Evolutionary conservation across 495 filamentous ascomycete species (phyloP), one percentile per base, ranked within the genome.

Genomic region (Hypoxylon lienhwacheense): DNA sequence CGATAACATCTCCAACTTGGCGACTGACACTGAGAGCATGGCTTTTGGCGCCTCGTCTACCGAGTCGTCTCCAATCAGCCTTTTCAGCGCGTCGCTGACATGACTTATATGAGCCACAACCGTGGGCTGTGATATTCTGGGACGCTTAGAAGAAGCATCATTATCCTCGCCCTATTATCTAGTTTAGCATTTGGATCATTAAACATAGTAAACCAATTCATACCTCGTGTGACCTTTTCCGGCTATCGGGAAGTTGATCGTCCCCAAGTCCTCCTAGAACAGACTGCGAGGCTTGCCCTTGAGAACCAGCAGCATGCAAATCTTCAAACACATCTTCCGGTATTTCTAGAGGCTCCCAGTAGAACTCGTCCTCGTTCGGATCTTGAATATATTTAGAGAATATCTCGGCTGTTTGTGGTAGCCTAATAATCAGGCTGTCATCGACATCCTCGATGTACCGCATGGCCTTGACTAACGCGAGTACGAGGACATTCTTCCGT

Each of bases 401-500:
- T 2, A 57, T 44, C 21, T 64, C 53, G 6, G 74, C 76, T 14
- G 63, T 61, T 19, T 66, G 37, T 22, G 70, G 61, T 1, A 71
- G 69, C 28, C 65, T 60, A 0, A 24, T 44, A 12, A 46, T 46
- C 17, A 45, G 6, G n/a, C 64, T 25, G 5, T 29, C 26, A 1
- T 70, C 62, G 0, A 64, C 65, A 8, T 60, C 53, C 24, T 65
- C 66, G 4, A 77, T 53, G 15, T 66, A 59, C 3, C 59, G 59
- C 50, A 60, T 62, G n/a, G 69, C 51, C 11, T 48, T 55, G 0
- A 58, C 70, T 11, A 65, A 50, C 8, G 66, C 68, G 4, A 72
- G 33, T n/a, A 70, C 64, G 3, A 78, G 60, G 0, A 71, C 67
- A 29, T 73, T 75, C 42, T 70, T 72, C 8, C 67, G 56, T 44